Conservation (phyloP, 176 grass and related monocot species). For the Phoenix dactylifera region DNA sequence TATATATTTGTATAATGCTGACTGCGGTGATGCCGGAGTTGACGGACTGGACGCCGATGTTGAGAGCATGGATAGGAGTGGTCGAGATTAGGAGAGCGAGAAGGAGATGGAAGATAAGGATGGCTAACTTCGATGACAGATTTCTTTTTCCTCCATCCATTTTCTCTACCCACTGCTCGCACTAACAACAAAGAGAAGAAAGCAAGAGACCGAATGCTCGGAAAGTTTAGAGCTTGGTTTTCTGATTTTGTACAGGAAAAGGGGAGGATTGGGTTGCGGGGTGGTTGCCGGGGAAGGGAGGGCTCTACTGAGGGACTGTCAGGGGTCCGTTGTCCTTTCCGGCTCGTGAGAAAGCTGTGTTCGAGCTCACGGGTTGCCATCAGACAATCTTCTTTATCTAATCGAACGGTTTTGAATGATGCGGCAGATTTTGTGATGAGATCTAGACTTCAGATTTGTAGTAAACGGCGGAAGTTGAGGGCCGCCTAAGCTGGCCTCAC, state of each 20-base stretch:
- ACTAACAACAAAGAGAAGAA: no score
- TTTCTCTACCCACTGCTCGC: no score
- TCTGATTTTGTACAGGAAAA: no score
- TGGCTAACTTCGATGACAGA: no score
- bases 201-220: no score
- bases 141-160: no score
- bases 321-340: neutral
- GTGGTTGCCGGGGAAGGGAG: neutral
- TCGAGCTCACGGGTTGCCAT: neutral
- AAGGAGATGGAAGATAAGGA: slow-evolving; percentile 3
- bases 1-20: slow-evolving; percentile 6
- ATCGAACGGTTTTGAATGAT: neutral
- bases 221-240: no score
- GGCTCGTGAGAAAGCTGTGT: slow-evolving; percentile 4
- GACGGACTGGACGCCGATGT: slow-evolving; percentile 55
- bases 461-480: no score
- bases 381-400: neutral
- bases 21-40: slow-evolving; percentile 30
- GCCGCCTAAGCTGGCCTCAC: no score
- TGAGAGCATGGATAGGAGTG: slow-evolving; percentile 24
- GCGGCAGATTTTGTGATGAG: neutral
- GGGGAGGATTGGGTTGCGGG: neutral
- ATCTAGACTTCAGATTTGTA: no score
- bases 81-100: slow-evolving; percentile 17
- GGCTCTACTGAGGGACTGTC: no score